These are phyloP conservation scores for Penicillium lividum DNA, from an alignment of 495 filamentous ascomycete genomes.

Conservation along the genomic window DNA sequence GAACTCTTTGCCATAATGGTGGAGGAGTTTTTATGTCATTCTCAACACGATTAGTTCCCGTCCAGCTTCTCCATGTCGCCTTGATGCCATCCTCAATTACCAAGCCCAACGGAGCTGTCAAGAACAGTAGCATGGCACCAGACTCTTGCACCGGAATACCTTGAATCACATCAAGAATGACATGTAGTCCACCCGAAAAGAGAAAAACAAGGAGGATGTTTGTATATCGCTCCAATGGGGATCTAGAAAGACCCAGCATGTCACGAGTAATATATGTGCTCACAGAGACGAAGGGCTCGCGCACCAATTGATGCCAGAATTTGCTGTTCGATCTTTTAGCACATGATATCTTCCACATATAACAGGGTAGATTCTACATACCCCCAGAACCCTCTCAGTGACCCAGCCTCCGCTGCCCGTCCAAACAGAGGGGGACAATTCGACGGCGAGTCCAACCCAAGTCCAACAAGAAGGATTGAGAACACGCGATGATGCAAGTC, in stretches of 20 bases:
- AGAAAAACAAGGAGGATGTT: constrained; percentile 35
- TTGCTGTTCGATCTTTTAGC: constrained; percentile 25
- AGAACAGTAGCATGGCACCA: constrained; percentile 35
- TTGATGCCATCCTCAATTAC: constrained; percentile 33
- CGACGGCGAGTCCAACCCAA: constrained; percentile 21
- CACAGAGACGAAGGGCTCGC: constrained; percentile 30
- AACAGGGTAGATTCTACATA: constrained; percentile 12
- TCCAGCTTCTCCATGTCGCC: constrained; percentile 10
- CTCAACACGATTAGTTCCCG: not conserved
- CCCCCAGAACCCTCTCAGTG: constrained; percentile 35
- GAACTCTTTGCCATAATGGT: constrained; percentile 10
- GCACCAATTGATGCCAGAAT: constrained; percentile 46
- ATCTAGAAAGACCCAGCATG: constrained; percentile 22
- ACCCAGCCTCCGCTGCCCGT: constrained; percentile 31
- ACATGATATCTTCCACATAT: not conserved
- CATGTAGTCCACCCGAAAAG: constrained; percentile 35
- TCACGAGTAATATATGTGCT: constrained; percentile 26
- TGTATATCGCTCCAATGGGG: constrained; percentile 28
- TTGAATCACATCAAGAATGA: constrained; percentile 29
- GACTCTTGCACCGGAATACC: constrained; percentile 27
- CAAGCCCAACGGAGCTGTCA: constrained; percentile 30
- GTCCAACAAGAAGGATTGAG: constrained; percentile 25
- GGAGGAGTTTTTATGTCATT: not conserved
- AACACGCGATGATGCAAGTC: constrained; percentile 23
- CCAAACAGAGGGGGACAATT: constrained; percentile 42